Base-by-base conservation (phyloP, 2,329 filamentous ascomycete species). In the Zasmidium cellare region DNA sequence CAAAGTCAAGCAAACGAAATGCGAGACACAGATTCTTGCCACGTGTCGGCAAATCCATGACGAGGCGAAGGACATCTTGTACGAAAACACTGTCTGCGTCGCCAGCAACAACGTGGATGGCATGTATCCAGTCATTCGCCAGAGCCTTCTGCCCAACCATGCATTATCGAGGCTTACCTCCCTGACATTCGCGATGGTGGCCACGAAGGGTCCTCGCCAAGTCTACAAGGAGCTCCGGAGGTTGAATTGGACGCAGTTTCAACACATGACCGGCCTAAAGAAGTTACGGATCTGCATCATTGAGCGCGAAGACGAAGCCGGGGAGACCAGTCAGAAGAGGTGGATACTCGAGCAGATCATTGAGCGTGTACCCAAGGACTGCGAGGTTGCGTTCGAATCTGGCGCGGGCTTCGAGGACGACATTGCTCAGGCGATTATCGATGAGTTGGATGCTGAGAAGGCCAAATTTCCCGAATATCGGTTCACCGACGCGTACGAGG, bases 51-150 rank as follows among this genome's bases (percentile, higher is more conserved):
- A 71, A 16, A 71, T 77, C 53, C 65, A 73, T 58, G 56, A 62
- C 35, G 74, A 78, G 65, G 68, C 74, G 5, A 70, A 68, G 16
- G 61, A 64, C 1, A 61, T 76, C 9, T 65, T 78, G 12, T 77
- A 76, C 58, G 64, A 67, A 9, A 77, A 76, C 38, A 59, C 41
- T 2, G 14, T 62, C 35, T 56, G 56, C 23, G 54, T 52, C 31
- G 38, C 52, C 12, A 51, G 28, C 18, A 20, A 24, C 35, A 53
- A 49, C 20, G 35, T 54, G 31, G 46, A 24, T 45, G 44, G 25
- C 45, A 46, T 48, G 12, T 31, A 47, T 2, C 51, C 55, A 22
- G 53, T 57, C 45, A 58, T 57, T 28, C 45, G 35, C 28, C 50
- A 41, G 19, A 24, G 14, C 2, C 38, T 60, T 3, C 57, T 62